Base-by-base conservation (phyloP, 441 rosid species). In the Populus tomentosa region DNA sequence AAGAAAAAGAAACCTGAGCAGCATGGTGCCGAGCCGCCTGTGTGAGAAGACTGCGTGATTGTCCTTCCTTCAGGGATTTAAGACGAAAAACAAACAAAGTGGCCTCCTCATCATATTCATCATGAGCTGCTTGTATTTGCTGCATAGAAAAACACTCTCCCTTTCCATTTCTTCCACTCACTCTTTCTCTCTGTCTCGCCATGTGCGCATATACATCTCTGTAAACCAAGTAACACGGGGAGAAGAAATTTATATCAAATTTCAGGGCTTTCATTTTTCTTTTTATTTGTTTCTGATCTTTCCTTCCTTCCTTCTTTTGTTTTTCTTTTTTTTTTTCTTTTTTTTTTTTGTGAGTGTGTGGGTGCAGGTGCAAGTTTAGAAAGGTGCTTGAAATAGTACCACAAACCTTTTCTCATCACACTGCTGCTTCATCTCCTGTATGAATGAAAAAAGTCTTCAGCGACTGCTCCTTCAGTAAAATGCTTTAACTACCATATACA, bases 11-110 rank as follows among this genome's bases (percentile, higher is more conserved):
- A 75, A 96, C 99, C 97, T 97, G 99, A 75, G 99, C 99, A 73
- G 98, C 94, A 86, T 97, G 95, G 87, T 97, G 99, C 56, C 97
- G 93, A 56, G 93, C 90, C 53, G 95, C 98, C 84, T 94, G 99
- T 23, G 96, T 92, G 26, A 96, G 90, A 82, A 96, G 97, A 87
- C 98, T 94, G 59, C 94, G 92, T 62, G 92, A 89, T 81, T 92
- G 98, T 69, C 98, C 98, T 85, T 90, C 90, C 83, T 96, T 96
- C 76, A 96, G 87, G 30, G 99, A 96, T 80, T 96, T 94, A 83
- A 96, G 75, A 69, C 99, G 91, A 70, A 96, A 96, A 76, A 90
- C 91, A 78, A 91, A 94, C 70, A 93, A 84, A 26, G 91, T 89
- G 59, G 98, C 97, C 80, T 89, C 95, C 68, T 93, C 94, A 79